Evolutionary conservation across 371 early-diverging fungal species (phyloP), one percentile per base, ranked within the genome.

Genomic region (Haplosporangium sp.): DNA sequence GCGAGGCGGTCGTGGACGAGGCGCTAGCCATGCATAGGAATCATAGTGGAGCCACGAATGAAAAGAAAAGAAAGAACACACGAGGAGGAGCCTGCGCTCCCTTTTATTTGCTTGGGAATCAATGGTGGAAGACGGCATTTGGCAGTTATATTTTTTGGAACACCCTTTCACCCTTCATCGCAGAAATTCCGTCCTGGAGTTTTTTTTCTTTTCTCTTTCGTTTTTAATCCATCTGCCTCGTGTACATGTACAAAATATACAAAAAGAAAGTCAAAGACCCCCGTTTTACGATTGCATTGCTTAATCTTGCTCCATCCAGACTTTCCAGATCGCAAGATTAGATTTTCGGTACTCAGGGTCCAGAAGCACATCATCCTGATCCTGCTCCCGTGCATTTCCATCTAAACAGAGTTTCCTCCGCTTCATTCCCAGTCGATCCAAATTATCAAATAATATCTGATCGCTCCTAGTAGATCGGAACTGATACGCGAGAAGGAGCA

Each of bases 1-100:
- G 56, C 74, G 86, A 18, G 77, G 81, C 38, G 74, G 81, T 57
- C 83, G 85, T 67, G 84, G 84, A 41, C 73, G 85, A 16, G 72
- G 73, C 37, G 64, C 21, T 50, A 67, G 65, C 41, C 68, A 66
- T 42, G 62, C 79, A 72, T 77, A 71, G 47, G 37, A 23, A 5
- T 29, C 29, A 29, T 29, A 13, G 46, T 38, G 6, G 36, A 29
- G 12, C 40, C 46, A 46, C 13, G 38, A 29, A 55, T 42, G 38
- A 42, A 60, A 47, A 48, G 0, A 37, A 60, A 45, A 12, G 43
- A 20, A 41, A 14, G 5, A 46, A 23, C 23, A 14, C 20, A 36
- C n/a, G 59, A 23, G 54, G 50, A 60, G 20, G 40, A 50, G 40
- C 29, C 29, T 29, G 29, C 29, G 29, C 4, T 29, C 29, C 29